Conservation (phyloP, 805 yeast species). For the Wickerhamomyces silvicola region DNA sequence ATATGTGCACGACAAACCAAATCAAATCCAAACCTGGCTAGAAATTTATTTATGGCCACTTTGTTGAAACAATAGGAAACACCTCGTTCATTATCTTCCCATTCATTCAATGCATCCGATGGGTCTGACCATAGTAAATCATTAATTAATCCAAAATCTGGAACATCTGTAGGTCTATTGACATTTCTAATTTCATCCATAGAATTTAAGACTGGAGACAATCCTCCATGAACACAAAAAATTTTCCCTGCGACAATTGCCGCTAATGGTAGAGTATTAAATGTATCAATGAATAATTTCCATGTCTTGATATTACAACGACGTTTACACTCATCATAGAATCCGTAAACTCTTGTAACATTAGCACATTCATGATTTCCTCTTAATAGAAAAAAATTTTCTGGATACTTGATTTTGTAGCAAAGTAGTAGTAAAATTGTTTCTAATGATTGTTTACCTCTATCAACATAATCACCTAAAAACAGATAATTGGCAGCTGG, state of each 20-base stretch:
- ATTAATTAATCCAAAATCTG: slow-evolving; percentile 70
- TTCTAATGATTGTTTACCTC: slow-evolving; percentile 94
- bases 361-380: slow-evolving; percentile 98
- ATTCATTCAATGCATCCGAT: slow-evolving; percentile 46
- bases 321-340: slow-evolving; percentile 96
- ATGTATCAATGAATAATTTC: slow-evolving; percentile 90
- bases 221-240: slow-evolving; percentile 83
- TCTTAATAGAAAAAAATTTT: slow-evolving; percentile 84
- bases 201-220: slow-evolving; percentile 63
- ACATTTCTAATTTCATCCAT: slow-evolving; percentile 65
- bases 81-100: slow-evolving; percentile 83
- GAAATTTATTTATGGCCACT: slow-evolving; percentile 65
- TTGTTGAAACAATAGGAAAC: slow-evolving; percentile 74
- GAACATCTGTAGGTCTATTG: slow-evolving; percentile 77
- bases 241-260: slow-evolving; percentile 94
- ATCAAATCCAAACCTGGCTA: slow-evolving; percentile 62
- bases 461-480: slow-evolving; percentile 94
- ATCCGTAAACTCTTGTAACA: slow-evolving; percentile 94
- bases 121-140: slow-evolving; percentile 86
- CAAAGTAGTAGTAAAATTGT: slow-evolving; percentile 83
- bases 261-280: slow-evolving; percentile 91
- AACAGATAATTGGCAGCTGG: slow-evolving; percentile 89
- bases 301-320: slow-evolving; percentile 88
- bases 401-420: slow-evolving; percentile 94
- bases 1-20: slow-evolving; percentile 77